Base-by-base conservation (phyloP, 768 basidiomycete genomes). In the Mycena galericulata region DNA sequence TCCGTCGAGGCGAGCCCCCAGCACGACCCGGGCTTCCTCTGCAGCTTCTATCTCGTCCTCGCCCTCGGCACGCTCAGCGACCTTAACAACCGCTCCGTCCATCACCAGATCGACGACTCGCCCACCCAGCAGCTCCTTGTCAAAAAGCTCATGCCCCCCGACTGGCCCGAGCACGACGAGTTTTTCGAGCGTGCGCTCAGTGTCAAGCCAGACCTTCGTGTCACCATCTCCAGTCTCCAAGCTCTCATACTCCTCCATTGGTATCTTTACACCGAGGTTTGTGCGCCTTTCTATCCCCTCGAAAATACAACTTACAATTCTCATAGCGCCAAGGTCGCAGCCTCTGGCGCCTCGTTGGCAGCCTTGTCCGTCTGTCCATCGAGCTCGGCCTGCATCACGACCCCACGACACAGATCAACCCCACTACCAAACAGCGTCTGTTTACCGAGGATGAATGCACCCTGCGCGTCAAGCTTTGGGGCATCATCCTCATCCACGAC, bases 381-480 rank as follows among this genome's bases (percentile, higher is more conserved):
- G 94, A 96, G 78, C 85, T 96, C 3, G 94, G 94, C 27, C 83
- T 96, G 49, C 95, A 96, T 71, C 94, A 96, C 73, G 93, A 96
- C 75, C 94, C 94, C 7, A 91, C 85, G 4, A 84, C 84, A 2
- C 90, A 94, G 75, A 79, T 84, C 59, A 81, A 83, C 61, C 76
- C 81, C 15, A 74, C 77, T 7, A 79, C 80, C 22, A 79, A 81
- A 50, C 79, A 79, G 45, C 77, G 75, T 36, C 75, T 85, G 3
- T 96, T 95, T 78, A 89, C 89, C 1, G 88, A 90, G 27, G 91
- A 92, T 69, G 94, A 96, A 78, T 89, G 88, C 67, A 89, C 92
- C 69, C 80, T 93, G 17, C 92, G 94, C 40, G 91, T 93, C 65
- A 90, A 92, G 27, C 85, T 96, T 20, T 96, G 94, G 94, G 89